Percentiles rank a stretch among this genome's conserved stretches.
Evolutionary conservation across 2,329 filamentous ascomycete species (phyloP).

Genomic region (Xylaria sp.): DNA sequence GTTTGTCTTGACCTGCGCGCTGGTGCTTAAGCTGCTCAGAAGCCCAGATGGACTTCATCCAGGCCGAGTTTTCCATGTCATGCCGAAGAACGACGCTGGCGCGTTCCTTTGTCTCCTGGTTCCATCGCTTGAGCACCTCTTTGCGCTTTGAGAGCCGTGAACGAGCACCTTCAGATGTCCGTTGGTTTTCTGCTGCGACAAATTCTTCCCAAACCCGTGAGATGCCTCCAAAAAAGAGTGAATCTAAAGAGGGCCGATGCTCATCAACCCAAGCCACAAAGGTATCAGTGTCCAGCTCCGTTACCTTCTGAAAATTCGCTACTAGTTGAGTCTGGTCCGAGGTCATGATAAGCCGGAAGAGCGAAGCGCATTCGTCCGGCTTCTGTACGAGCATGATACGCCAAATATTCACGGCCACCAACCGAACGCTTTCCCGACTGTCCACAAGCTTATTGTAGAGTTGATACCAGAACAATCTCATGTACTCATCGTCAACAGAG

Average conservation of each 20-base stretch:
- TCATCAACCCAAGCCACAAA: conserved; percentile 91
- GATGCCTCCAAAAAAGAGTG: conserved; percentile 83
- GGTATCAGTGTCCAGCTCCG: conserved; percentile 87
- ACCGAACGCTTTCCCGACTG: conserved; percentile 71
- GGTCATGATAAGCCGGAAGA: conserved; percentile 78
- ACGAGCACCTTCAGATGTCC: conserved; percentile 79
- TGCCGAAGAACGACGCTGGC: conserved; percentile 84
- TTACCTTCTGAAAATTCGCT: conserved; percentile 83
- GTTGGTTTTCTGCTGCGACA: conserved; percentile 82
- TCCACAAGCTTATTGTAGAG: conserved; percentile 91
- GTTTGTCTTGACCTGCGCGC: conserved; percentile 87
- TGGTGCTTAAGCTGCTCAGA: conserved; percentile 94
- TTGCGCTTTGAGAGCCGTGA: conserved; percentile 77
- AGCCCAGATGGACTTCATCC: conserved; percentile 95
- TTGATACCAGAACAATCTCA: conserved; percentile 90
- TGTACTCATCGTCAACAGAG: conserved; percentile 80
- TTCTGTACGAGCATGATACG: conserved; percentile 95
- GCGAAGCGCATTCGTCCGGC: conserved; percentile 78
- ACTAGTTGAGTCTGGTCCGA: conserved; percentile 77
- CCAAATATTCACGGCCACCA: conserved; percentile 85
- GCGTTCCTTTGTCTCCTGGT: conserved; percentile 71
- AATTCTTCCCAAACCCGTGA: conserved; percentile 90
- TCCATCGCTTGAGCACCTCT: conserved; percentile 86
- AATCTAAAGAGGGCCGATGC: conserved; percentile 80
- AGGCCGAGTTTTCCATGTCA: conserved; percentile 85